These are phyloP conservation scores for Flaveria sonorensis DNA, from an alignment of 129 eudicot species.

Conservation along the genomic window DNA sequence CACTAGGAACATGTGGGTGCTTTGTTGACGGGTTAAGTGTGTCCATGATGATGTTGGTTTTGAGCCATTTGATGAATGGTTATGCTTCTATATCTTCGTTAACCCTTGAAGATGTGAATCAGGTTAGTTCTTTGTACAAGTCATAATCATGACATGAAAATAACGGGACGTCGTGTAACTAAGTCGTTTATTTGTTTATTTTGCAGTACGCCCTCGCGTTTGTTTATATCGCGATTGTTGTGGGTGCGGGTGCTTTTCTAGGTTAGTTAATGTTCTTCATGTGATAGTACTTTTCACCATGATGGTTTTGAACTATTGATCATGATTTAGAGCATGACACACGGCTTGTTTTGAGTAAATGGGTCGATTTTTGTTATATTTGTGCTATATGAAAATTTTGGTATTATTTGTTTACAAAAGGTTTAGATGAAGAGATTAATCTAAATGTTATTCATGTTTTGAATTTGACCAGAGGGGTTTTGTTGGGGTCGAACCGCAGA, in stretches of 20 bases:
- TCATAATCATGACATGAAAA: too few species aligned
- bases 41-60: constrained; percentile 36
- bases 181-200: not conserved
- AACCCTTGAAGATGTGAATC: constrained; percentile 31
- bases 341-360: not conserved
- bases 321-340: not conserved
- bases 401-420: not conserved
- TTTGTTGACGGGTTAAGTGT: constrained; percentile 38
- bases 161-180: too few species aligned
- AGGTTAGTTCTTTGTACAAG: constrained; percentile 18
- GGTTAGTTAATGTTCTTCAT: constrained; percentile 40
- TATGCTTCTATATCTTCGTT: constrained; percentile 40
- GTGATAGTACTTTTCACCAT: not conserved
- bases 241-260: constrained; percentile 50
- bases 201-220: constrained; percentile 47
- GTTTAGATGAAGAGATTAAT: not conserved
- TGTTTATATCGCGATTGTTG: constrained; percentile 48
- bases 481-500: constrained; percentile 64
- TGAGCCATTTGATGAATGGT: constrained; percentile 36
- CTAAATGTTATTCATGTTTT: not conserved
- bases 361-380: not conserved
- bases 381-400: not conserved
- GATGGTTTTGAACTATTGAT: not conserved
- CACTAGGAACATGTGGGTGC: constrained; percentile 31
- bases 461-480: constrained; percentile 41